These are phyloP conservation scores for Fomitopsis palustris DNA, from an alignment of 1,284 basidiomycete genomes.

Conservation along the genomic window DNA sequence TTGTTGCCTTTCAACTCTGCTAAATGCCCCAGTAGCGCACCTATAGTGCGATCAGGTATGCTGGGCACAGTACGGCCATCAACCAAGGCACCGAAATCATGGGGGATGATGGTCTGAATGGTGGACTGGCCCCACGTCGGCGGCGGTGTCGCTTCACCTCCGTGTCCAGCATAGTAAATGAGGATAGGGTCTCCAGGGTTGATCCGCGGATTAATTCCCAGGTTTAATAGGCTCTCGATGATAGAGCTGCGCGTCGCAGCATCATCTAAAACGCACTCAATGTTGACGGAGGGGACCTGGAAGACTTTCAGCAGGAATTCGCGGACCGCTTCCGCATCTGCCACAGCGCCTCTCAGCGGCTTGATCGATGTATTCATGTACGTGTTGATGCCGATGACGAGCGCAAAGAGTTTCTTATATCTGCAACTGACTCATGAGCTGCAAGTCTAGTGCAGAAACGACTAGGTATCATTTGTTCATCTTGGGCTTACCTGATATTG, in stretches of 20 bases:
- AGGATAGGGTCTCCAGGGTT: neutral
- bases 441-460: neutral
- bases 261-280: neutral
- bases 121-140: neutral
- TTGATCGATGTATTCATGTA: neutral
- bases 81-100: neutral
- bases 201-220: neutral
- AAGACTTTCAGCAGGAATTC: neutral
- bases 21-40: neutral
- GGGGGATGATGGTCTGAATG: neutral
- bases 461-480: neutral
- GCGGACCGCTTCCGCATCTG: neutral
- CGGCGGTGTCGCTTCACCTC: neutral
- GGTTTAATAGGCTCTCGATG: neutral
- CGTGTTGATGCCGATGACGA: neutral
- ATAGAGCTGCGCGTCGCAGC: neutral
- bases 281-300: neutral
- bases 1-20: constrained; percentile 1
- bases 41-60: neutral
- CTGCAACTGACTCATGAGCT: constrained; percentile 9
- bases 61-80: neutral
- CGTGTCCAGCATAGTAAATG: constrained; percentile 2
- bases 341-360: neutral
- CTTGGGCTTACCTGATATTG: neutral
- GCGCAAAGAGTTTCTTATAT: neutral